These are phyloP conservation scores for Boletus tomentosulus DNA, from an alignment of 768 basidiomycete species.

Conservation along the genomic window DNA sequence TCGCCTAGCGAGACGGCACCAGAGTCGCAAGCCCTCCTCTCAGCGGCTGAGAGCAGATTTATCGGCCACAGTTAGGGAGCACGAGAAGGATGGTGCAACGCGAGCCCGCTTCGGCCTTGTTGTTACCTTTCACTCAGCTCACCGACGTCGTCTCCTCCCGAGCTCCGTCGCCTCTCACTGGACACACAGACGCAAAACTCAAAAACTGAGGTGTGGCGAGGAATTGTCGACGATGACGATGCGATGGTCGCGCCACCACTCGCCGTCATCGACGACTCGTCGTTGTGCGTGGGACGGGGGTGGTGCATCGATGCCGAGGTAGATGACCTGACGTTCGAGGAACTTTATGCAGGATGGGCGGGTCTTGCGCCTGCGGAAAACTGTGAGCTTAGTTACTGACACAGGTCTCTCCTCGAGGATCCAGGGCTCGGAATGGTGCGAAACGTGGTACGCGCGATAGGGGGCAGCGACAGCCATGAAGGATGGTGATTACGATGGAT, in stretches of 20 bases:
- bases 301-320: neutral
- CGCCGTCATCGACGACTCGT: too few species aligned
- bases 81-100: conserved; percentile 23
- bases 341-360: conserved; percentile 37
- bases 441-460: conserved; percentile 11
- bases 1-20: conserved; percentile 23
- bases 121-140: conserved; percentile 21
- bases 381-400: conserved; percentile 8
- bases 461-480: conserved; percentile 4
- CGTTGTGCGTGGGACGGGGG: too few species aligned
- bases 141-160: conserved; percentile 25
- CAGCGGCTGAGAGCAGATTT: conserved; percentile 30
- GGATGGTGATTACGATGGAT: neutral
- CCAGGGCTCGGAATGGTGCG: conserved; percentile 23
- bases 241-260: too few species aligned
- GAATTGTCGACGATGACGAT: too few species aligned
- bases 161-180: conserved; percentile 15
- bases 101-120: conserved; percentile 30
- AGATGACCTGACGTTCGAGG: conserved; percentile 55
- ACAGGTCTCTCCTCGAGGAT: conserved; percentile 21
- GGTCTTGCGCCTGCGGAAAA: conserved; percentile 12
- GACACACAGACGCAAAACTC: conserved; percentile 12
- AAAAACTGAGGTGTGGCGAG: too few species aligned
- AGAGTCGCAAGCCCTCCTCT: conserved; percentile 29
- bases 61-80: conserved; percentile 24